phyloP scores from a whole-genome alignment of 306 rosid genomes.

The Dalbergia cochinchinensis region DNA sequence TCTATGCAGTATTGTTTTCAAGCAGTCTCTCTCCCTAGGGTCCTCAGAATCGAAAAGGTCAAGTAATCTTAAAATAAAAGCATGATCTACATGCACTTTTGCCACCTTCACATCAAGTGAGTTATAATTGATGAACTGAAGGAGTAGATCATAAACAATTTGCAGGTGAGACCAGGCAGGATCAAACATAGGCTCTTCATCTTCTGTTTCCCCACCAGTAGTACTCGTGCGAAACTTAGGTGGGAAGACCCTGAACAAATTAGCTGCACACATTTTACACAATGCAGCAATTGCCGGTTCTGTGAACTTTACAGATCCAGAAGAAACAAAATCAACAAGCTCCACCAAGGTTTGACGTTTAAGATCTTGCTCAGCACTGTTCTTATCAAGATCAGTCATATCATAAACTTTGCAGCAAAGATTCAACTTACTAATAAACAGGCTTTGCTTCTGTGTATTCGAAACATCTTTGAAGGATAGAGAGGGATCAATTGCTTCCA shows the following conservation, averaged over 20 bases:
- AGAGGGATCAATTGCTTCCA: constrained; percentile 87
- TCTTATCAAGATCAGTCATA: constrained; percentile 70
- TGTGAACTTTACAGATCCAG: constrained; percentile 88
- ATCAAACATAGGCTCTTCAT: constrained; percentile 96
- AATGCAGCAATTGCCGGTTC: constrained; percentile 84
- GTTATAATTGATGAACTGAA: constrained; percentile 72
- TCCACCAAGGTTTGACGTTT: constrained; percentile 85
- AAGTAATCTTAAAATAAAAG: constrained; percentile 81
- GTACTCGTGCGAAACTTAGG: constrained; percentile 79
- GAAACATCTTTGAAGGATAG: constrained; percentile 94
- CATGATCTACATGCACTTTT: constrained; percentile 80
- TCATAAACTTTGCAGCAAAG: constrained; percentile 83
- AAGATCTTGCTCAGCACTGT: constrained; percentile 69
- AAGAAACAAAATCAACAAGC: constrained; percentile 87
- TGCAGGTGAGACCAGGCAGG: constrained; percentile 96
- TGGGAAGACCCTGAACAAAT: constrained; percentile 93
- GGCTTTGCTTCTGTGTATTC: constrained; percentile 84
- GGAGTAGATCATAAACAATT: constrained; percentile 92
- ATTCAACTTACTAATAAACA: constrained; percentile 87
- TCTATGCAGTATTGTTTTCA: constrained; percentile 93
- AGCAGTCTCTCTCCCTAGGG: constrained; percentile 98
- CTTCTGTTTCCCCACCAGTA: constrained; percentile 83
- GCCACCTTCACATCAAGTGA: constrained; percentile 90
- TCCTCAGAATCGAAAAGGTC: constrained; percentile 98
- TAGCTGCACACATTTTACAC: constrained; percentile 90